Conservation (phyloP, 257 asterid species). For the Catharanthus roseus region DNA sequence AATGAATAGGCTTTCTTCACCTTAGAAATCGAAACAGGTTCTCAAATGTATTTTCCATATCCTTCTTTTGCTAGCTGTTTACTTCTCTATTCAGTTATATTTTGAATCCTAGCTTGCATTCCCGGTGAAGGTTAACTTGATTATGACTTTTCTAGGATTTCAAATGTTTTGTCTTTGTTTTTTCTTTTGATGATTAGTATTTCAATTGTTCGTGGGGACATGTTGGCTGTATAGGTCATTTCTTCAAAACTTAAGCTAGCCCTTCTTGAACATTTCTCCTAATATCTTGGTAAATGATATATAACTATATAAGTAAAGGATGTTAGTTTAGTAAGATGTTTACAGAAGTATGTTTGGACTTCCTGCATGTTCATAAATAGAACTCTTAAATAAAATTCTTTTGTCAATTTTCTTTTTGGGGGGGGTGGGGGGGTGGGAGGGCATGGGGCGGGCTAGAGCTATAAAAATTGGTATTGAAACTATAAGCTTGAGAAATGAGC, state of each 20-base stretch:
- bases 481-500: background rate
- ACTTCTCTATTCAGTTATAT: constrained; percentile 1
- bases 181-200: background rate
- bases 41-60: background rate
- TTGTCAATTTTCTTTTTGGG: too few species aligned
- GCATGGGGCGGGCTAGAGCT: too few species aligned
- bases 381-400: background rate
- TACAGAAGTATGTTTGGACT: background rate
- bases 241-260: background rate
- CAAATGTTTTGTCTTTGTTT: too few species aligned
- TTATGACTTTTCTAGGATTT: background rate
- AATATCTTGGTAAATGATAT: background rate
- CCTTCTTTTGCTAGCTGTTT: background rate
- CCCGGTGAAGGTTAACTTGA: background rate
- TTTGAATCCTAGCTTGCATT: background rate
- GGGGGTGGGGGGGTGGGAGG: too few species aligned
- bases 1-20: background rate
- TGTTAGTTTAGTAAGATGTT: background rate
- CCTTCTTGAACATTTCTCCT: background rate
- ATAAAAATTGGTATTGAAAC: background rate
- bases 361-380: background rate
- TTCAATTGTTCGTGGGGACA: background rate
- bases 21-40: background rate
- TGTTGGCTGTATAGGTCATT: background rate
- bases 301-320: background rate